Evolutionary conservation across 2,329 filamentous ascomycete genomes (phyloP).

Genomic region (Xylaria multiplex): DNA sequence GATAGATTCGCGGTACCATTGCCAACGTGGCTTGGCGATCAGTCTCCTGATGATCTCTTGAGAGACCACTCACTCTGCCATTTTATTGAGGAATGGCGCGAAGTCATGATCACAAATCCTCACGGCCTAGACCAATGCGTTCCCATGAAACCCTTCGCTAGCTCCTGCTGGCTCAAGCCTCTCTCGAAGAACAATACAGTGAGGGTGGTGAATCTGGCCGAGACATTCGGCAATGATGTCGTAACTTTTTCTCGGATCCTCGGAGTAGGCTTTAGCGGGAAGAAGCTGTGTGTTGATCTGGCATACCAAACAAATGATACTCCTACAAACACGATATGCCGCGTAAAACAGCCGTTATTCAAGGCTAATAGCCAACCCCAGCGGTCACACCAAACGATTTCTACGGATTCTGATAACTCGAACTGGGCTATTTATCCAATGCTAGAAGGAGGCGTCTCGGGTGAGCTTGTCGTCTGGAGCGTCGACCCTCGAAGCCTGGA

Average conservation of each 20-base stretch:
- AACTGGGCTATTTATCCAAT: constrained; percentile 11
- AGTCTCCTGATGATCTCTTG: constrained; percentile 8
- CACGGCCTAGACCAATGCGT: constrained; percentile 24
- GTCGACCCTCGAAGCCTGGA: constrained; percentile 14
- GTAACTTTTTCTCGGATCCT: constrained; percentile 13
- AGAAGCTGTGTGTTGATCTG: constrained; percentile 32
- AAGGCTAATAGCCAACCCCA: constrained; percentile 22
- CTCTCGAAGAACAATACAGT: constrained; percentile 13
- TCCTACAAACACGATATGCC: constrained; percentile 3
- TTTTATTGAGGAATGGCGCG: constrained; percentile 34
- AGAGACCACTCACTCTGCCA: constrained; percentile 30
- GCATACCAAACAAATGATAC: constrained; percentile 19
- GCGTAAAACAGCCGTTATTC: constrained; percentile 24
- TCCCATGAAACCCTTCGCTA: constrained; percentile 18
- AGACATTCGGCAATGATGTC: constrained; percentile 3
- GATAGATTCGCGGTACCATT: constrained; percentile 32
- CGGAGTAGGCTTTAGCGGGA: constrained; percentile 18
- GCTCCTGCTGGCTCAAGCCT: constrained; percentile 29
- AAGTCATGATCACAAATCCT: constrained; percentile 28
- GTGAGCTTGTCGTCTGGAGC: constrained; percentile 24
- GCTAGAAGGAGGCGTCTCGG: background rate
- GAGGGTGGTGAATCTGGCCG: constrained; percentile 7
- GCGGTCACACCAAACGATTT: constrained; percentile 7
- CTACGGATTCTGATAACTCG: background rate
- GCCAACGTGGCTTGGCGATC: constrained; percentile 24